Percentiles rank a stretch among this genome's conserved stretches.
Conservation (phyloP, 139 green algal species). For the Closterium sp. region DNA sequence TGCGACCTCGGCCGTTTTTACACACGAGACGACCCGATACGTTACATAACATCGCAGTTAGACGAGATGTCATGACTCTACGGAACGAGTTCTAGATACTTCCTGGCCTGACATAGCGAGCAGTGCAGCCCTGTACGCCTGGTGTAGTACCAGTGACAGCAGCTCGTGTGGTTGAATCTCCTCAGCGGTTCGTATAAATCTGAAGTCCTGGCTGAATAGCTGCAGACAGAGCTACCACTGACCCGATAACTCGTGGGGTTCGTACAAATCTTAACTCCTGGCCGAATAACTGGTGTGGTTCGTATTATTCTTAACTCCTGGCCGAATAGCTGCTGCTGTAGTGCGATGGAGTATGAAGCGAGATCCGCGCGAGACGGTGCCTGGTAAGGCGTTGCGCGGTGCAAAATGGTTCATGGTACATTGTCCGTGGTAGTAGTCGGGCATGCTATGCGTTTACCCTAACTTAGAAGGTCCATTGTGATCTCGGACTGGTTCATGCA, state of each 20-base stretch:
- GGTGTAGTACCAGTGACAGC: too few species aligned
- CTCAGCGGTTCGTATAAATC: too few species aligned
- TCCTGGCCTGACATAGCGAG: too few species aligned
- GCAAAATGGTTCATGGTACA: not conserved
- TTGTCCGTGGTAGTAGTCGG: not conserved
- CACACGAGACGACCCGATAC: not conserved
- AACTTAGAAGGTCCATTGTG: too few species aligned
- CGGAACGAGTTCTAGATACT: not conserved
- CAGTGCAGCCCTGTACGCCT: too few species aligned
- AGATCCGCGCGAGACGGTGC: conserved; percentile 33
- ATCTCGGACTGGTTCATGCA: not conserved
- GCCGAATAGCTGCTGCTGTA: not conserved
- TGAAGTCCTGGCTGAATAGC: too few species aligned
- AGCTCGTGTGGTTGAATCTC: too few species aligned
- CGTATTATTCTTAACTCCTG: too few species aligned
- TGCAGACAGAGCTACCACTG: too few species aligned
- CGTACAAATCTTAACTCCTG: too few species aligned
- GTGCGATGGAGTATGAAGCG: conserved; percentile 44
- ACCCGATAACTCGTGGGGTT: too few species aligned
- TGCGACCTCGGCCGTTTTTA: not conserved
- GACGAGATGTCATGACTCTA: not conserved
- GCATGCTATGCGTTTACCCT: not conserved
- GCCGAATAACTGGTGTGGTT: too few species aligned
- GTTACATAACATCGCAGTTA: not conserved
- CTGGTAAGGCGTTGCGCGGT: conserved; percentile 25